Percentiles rank a stretch among this genome's conserved stretches.
These are phyloP conservation scores for Clitocybe nebularis DNA, from an alignment of 1,284 basidiomycete genomes.

Conservation along the genomic window DNA sequence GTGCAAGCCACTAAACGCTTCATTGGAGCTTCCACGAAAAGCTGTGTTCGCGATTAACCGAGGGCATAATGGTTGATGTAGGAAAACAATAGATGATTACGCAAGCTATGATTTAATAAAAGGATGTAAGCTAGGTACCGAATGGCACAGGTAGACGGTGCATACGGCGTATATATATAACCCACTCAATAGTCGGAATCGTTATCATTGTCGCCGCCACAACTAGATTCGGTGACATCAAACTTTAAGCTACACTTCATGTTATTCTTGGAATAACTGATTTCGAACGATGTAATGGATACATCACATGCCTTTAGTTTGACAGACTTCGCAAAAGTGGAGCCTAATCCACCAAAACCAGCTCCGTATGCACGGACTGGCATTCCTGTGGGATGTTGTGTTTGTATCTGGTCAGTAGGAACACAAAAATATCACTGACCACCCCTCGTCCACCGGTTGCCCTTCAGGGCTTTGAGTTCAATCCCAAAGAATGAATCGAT, in stretches of 20 bases:
- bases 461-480: constrained; percentile 33
- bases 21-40: too few species aligned
- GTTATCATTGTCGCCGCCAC: background rate
- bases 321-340: constrained; percentile 30
- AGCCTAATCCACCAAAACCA: constrained; percentile 17
- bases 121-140: too few species aligned
- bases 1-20: too few species aligned
- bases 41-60: too few species aligned
- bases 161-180: too few species aligned
- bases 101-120: too few species aligned
- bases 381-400: constrained; percentile 18
- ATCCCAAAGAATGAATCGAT: constrained; percentile 30
- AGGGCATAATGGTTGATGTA: too few species aligned
- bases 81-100: too few species aligned
- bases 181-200: constrained; percentile 4
- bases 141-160: too few species aligned
- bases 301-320: constrained; percentile 31
- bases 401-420: too few species aligned
- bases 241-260: constrained; percentile 40
- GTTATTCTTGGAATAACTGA: constrained; percentile 38
- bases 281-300: constrained; percentile 27
- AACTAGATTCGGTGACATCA: constrained; percentile 25
- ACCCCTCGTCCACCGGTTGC: constrained; percentile 28
- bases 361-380: constrained; percentile 15
- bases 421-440: constrained; percentile 12